These are phyloP conservation scores for Agapanthus africanus DNA, from an alignment of 106 monocot genomes.

Conservation along the genomic window DNA sequence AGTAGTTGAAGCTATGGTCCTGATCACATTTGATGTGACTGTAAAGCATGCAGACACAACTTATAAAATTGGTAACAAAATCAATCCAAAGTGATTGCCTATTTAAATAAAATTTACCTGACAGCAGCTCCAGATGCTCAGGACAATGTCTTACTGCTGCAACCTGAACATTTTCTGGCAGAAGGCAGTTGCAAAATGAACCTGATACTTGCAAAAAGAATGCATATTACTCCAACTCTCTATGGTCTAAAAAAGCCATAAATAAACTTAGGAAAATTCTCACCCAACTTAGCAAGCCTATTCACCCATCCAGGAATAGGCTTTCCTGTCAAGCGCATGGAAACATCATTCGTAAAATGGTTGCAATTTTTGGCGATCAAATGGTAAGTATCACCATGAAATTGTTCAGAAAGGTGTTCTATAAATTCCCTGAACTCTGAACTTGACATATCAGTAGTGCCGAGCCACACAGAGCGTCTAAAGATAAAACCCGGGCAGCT, in stretches of 20 bases:
- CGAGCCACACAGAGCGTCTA: constrained; percentile 46
- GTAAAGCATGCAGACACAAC: too few relatives aligned
- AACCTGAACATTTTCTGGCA: constrained; percentile 72
- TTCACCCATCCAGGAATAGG: constrained; percentile 67
- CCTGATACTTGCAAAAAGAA: constrained; percentile 36
- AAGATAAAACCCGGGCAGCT: constrained; percentile 62
- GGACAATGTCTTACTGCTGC: constrained; percentile 49
- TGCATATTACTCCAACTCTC: constrained; percentile 1
- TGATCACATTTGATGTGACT: too few relatives aligned
- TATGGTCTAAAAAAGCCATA: background rate
- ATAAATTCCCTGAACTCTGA: constrained; percentile 50
- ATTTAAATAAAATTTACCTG: too few relatives aligned
- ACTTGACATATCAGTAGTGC: constrained; percentile 37
- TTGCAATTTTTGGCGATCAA: constrained; percentile 68
- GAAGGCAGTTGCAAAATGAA: constrained; percentile 73
- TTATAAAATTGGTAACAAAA: too few relatives aligned
- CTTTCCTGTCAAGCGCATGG: constrained; percentile 44
- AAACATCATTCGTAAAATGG: constrained; percentile 71
- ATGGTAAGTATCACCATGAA: constrained; percentile 51
- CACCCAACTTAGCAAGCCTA: constrained; percentile 59
- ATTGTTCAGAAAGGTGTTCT: constrained; percentile 40
- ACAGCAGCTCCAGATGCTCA: too few relatives aligned
- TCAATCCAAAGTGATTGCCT: too few relatives aligned
- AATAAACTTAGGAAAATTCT: constrained; percentile 5
- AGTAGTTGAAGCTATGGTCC: too few relatives aligned